Percentiles rank a stretch among this genome's conserved stretches.
Conservation (phyloP, 768 basidiomycete genomes). For the Psilocybe azurescens region DNA sequence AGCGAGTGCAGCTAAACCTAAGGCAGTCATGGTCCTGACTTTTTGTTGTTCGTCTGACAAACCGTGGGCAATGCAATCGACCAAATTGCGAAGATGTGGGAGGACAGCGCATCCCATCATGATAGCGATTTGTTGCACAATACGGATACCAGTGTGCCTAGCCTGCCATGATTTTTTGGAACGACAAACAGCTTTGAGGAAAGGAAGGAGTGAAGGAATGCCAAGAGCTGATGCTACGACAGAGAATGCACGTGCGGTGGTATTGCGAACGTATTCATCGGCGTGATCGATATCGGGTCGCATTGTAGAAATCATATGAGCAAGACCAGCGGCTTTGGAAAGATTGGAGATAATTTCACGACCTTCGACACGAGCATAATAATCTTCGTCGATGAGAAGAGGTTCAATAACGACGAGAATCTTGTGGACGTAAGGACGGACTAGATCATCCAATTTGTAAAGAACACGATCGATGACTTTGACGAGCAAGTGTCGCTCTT, state of each 20-base stretch:
- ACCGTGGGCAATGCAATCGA: slow-evolving; percentile 94
- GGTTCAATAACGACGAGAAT: slow-evolving; percentile 99
- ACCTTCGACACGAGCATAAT: slow-evolving; percentile 95
- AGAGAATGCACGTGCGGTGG: slow-evolving; percentile 97
- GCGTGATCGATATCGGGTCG: slow-evolving; percentile 99
- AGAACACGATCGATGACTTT: slow-evolving; percentile 99
- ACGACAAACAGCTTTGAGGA: slow-evolving; percentile 97
- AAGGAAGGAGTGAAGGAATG: slow-evolving; percentile 96
- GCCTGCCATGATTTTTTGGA: slow-evolving; percentile 99
- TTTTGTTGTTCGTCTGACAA: slow-evolving; percentile 95
- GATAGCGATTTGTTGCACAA: slow-evolving; percentile 99
- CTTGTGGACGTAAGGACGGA: slow-evolving; percentile 99
- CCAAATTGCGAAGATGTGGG: slow-evolving; percentile 94
- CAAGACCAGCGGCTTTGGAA: slow-evolving; percentile 97
- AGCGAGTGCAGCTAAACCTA: slow-evolving; percentile 91
- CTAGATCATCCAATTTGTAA: slow-evolving; percentile 98
- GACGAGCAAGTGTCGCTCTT: slow-evolving; percentile 96
- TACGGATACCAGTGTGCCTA: slow-evolving; percentile 98
- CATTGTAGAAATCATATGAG: slow-evolving; percentile 99
- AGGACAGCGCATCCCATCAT: slow-evolving; percentile 99
- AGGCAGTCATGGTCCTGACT: slow-evolving; percentile 94
- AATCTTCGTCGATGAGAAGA: slow-evolving; percentile 97
- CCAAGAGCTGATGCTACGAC: slow-evolving; percentile 99
- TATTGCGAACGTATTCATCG: slow-evolving; percentile 99
- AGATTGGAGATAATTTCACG: slow-evolving; percentile 99